These are phyloP conservation scores for Dittrichia graveolens DNA, from an alignment of 129 eudicot species.

Conservation along the genomic window DNA sequence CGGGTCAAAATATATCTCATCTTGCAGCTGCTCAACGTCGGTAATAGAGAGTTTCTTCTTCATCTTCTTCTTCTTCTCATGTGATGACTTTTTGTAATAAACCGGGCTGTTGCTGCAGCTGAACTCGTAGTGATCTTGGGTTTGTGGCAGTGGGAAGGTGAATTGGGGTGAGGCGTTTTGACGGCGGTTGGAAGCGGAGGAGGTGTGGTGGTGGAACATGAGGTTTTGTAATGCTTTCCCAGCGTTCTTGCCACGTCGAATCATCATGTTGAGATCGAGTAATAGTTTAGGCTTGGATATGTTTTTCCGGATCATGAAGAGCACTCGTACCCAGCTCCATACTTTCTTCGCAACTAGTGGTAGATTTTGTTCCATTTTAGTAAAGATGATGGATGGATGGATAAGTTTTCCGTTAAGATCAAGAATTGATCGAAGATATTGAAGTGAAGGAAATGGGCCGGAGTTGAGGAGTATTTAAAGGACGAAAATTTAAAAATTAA, in stretches of 20 bases:
- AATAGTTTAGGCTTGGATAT: conserved; percentile 50
- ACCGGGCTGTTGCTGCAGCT: conserved; percentile 67
- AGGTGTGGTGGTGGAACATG: conserved; percentile 58
- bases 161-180: conserved; percentile 2
- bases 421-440: not conserved
- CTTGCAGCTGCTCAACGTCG: not conserved
- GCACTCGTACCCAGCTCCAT: conserved; percentile 47
- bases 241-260: conserved; percentile 63
- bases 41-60: not conserved
- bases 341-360: conserved; percentile 55
- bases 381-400: not conserved
- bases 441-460: conserved; percentile 2
- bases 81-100: conserved; percentile 16
- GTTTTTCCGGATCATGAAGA: conserved; percentile 57
- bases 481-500: not conserved
- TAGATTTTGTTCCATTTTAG: conserved; percentile 64
- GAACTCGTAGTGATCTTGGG: conserved; percentile 53
- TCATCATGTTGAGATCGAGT: conserved; percentile 57
- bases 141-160: conserved; percentile 27
- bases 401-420: not conserved
- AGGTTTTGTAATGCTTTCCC: conserved; percentile 62
- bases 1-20: conserved; percentile 23
- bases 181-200: conserved; percentile 27
- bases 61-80: not conserved
- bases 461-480: conserved; percentile 46